phyloP scores from a whole-genome alignment of 2,329 filamentous ascomycete species.

The Penicillium sp. region DNA sequence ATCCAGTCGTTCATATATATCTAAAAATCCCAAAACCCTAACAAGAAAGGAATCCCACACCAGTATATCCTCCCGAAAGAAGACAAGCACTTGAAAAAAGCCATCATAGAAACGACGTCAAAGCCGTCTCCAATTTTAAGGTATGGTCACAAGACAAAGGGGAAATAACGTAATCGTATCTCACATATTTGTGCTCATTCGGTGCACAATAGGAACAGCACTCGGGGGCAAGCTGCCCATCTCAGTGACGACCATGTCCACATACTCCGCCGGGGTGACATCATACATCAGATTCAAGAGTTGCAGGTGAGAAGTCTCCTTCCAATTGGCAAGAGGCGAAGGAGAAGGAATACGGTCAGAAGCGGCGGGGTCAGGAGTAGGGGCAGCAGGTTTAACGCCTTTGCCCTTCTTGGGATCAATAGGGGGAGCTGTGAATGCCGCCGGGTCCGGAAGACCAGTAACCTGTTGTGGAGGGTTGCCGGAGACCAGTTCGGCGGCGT shows the following conservation, averaged over 20 bases:
- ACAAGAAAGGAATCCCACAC: neutral
- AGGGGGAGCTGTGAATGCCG: constrained; percentile 20
- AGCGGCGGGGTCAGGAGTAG: constrained; percentile 23
- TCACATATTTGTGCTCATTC: constrained; percentile 51
- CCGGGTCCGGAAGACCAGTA: constrained; percentile 32
- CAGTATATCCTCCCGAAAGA: neutral
- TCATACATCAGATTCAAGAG: constrained; percentile 82
- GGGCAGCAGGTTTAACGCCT: constrained; percentile 29
- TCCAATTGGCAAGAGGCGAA: constrained; percentile 53
- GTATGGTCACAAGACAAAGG: constrained; percentile 1
- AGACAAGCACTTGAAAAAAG: neutral
- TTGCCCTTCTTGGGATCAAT: constrained; percentile 29
- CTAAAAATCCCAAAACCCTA: neutral
- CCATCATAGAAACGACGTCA: constrained; percentile 7
- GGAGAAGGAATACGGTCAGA: constrained; percentile 24
- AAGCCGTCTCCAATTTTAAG: constrained; percentile 6
- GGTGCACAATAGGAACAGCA: constrained; percentile 74
- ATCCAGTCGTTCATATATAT: neutral
- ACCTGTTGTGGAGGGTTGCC: constrained; percentile 32
- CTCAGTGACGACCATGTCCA: constrained; percentile 88
- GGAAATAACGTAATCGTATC: constrained; percentile 1
- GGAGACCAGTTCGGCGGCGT: constrained; percentile 64
- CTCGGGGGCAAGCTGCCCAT: constrained; percentile 82
- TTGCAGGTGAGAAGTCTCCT: constrained; percentile 60
- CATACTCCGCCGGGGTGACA: constrained; percentile 81